Conservation (phyloP, 345 rosid species). For the Hibiscus mutabilis region DNA sequence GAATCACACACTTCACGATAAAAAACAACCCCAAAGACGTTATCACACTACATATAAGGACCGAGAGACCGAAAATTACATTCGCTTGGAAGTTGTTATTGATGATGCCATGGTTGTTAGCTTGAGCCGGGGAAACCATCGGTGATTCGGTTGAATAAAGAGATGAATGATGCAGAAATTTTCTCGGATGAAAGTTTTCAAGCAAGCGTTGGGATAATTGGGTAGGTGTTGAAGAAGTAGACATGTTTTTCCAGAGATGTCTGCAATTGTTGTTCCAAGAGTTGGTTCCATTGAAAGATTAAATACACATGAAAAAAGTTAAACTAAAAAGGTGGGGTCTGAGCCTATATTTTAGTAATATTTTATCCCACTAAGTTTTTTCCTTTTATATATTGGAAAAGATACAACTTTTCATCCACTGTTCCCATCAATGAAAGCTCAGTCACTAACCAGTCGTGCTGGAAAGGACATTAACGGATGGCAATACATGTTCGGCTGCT, state of each 20-base stretch:
- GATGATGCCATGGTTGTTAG: neutral
- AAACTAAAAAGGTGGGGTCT: neutral
- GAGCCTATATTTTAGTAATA: neutral
- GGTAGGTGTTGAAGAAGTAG: slow-evolving; percentile 21
- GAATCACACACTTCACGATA: slow-evolving; percentile 35
- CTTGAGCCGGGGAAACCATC: slow-evolving; percentile 22
- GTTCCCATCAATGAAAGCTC: neutral
- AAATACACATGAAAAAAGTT: slow-evolving; percentile 1
- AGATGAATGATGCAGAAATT: slow-evolving; percentile 18
- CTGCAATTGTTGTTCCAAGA: neutral
- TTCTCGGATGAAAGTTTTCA: slow-evolving; percentile 25
- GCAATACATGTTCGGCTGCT: too few relatives aligned
- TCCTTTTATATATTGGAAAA: neutral
- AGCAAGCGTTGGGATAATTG: slow-evolving; percentile 17
- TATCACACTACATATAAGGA: slow-evolving; percentile 41
- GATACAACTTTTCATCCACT: neutral
- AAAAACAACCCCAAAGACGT: slow-evolving; percentile 44
- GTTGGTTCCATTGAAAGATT: neutral
- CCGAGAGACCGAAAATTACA: slow-evolving; percentile 39
- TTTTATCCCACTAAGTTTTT: neutral
- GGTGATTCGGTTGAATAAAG: slow-evolving; percentile 8
- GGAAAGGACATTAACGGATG: neutral
- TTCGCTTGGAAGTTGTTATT: slow-evolving; percentile 28
- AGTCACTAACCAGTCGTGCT: neutral
- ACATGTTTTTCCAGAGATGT: neutral